Evolutionary conservation across 2,329 filamentous ascomycete species (phyloP).

Genomic region (Cladosporium oxysporum): DNA sequence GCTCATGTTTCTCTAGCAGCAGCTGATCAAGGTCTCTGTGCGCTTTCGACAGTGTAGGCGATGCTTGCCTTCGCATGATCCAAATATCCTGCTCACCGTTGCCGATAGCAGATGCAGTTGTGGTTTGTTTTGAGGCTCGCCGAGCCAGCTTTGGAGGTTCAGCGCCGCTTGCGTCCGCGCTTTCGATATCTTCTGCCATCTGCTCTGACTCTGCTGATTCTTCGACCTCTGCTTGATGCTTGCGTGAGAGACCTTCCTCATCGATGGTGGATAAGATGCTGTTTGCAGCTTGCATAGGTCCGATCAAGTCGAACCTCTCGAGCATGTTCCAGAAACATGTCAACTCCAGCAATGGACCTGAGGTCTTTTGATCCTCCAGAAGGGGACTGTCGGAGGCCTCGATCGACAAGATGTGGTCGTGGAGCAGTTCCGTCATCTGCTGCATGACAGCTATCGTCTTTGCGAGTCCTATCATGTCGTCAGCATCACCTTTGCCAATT

Average conservation of each 20-base stretch:
- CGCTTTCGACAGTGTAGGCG: constrained; percentile 62
- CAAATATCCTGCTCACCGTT: constrained; percentile 50
- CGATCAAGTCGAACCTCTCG: constrained; percentile 64
- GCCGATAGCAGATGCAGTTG: constrained; percentile 7
- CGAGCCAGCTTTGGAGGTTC: constrained; percentile 42
- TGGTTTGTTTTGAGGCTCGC: constrained; percentile 25
- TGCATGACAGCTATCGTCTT: constrained; percentile 76
- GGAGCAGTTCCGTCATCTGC: constrained; percentile 58
- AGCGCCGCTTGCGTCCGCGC: constrained; percentile 62
- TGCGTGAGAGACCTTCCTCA: constrained; percentile 82
- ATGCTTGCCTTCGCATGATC: constrained; percentile 69
- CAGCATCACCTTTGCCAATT: constrained; percentile 84
- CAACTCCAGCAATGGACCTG: constrained; percentile 29
- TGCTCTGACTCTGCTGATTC: constrained; percentile 70
- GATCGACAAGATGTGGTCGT: constrained; percentile 30
- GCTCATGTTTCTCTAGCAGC: constrained; percentile 57
- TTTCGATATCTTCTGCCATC: constrained; percentile 71
- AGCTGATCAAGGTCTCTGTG: constrained; percentile 68
- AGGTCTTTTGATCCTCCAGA: constrained; percentile 28
- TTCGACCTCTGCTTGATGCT: constrained; percentile 74
- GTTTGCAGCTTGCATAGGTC: constrained; percentile 67
- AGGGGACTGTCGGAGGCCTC: constrained; percentile 3
- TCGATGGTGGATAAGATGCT: constrained; percentile 80
- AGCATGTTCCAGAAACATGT: constrained; percentile 40
- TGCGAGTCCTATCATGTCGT: constrained; percentile 82